phyloP scores from a whole-genome alignment of 129 eudicot genomes.

The Pittosporum tobira region DNA sequence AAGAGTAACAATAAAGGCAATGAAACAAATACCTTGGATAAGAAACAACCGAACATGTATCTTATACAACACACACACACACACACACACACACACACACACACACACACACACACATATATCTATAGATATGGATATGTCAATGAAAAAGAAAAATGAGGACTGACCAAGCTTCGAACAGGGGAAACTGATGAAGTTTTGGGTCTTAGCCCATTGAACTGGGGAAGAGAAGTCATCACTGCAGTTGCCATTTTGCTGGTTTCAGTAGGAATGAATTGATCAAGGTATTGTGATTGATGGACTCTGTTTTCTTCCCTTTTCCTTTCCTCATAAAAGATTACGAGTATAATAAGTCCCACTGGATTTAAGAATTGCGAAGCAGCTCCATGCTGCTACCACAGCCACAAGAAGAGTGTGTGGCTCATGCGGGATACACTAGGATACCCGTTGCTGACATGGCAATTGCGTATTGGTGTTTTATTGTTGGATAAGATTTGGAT shows the following conservation, averaged over 20 bases:
- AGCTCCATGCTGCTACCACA: slow-evolving; percentile 4
- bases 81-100: too few species aligned
- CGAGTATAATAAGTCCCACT: too few species aligned
- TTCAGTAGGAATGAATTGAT: background rate
- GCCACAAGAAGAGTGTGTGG: slow-evolving; percentile 60
- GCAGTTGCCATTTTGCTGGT: slow-evolving; percentile 49
- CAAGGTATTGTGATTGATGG: too few species aligned
- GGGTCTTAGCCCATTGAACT: slow-evolving; percentile 61
- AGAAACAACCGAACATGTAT: too few species aligned
- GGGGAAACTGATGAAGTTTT: slow-evolving; percentile 38
- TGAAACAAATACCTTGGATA: too few species aligned
- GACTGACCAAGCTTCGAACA: slow-evolving; percentile 48
- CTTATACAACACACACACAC: too few species aligned
- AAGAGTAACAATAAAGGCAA: too few species aligned
- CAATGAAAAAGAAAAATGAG: background rate
- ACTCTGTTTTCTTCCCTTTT: too few species aligned
- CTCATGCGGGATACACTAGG: slow-evolving; percentile 40
- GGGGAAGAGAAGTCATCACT: slow-evolving; percentile 66
- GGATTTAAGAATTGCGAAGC: background rate
- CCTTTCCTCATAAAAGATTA: too few species aligned
- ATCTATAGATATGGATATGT: background rate
- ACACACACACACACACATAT: too few species aligned
- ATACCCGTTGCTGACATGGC: slow-evolving; percentile 65
- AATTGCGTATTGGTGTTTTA: slow-evolving; percentile 26
- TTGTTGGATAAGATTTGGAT: slow-evolving; percentile 44